Base-by-base conservation (phyloP, 108 stramenopile species). In the Fragilaria radians region DNA sequence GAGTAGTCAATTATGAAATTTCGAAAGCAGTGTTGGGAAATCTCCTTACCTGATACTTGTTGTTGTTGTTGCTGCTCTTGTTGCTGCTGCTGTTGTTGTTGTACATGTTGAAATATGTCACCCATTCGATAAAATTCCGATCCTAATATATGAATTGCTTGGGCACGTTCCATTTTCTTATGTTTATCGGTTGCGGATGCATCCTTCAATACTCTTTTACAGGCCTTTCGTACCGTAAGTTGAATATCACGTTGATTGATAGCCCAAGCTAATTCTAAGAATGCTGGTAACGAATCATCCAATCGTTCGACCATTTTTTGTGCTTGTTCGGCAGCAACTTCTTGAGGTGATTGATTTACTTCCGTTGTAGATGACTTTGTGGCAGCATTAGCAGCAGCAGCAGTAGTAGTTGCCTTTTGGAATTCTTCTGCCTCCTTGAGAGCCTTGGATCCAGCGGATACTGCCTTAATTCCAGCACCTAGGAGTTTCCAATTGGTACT, bases 211-310 rank as follows among this genome's bases (percentile, higher is more conserved):
- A 94, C 51, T 52, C 88, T 87, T 54, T 76, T 76, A 57, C 85
- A 88, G 32, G 82, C 87, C 27, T 78, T 24, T 61, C 79, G 78
- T 27, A 94, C 65, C 7, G 92, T 94, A 50, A 70, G 54, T 48
- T 77, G 70, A 52, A 94, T 90, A 65, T 94, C 92, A 14, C 86
- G 77, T 26, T 67, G 71, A 63, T 94, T 94, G 59, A 89, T 76
- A 2, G 88, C 92, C 92, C 86, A 89, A 26, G 89, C 89, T 9
- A 89, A 64, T 62, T 88, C 86, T 28, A 94, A 60, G 45, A 90
- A 74, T 28, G 82, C 83, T 14, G 91, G 91, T 28, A 93, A 73
- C 18, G 84, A 79, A 36, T 86, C 91, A 57, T 85, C 85, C 51
- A 94, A 45, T 42, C 82, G 79, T 65, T 93, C 80, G 31, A 73